Evolutionary conservation across 306 rosid genomes (phyloP).

Genomic region (Corylus avellana): DNA sequence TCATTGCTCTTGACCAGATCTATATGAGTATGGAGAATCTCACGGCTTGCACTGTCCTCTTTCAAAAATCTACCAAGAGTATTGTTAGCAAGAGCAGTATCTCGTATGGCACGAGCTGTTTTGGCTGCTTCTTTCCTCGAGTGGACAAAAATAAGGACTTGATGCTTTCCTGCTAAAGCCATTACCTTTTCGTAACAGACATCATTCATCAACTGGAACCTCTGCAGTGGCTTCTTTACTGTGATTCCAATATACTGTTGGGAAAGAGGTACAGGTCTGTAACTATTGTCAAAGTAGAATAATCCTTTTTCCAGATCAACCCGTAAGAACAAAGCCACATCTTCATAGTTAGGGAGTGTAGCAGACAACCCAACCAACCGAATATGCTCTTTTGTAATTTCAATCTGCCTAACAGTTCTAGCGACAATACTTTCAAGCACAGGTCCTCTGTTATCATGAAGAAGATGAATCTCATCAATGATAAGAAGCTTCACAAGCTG

Average conservation of each 20-base stretch:
- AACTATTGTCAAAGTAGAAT: conserved; percentile 85
- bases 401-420: conserved; percentile 93
- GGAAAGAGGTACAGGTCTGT: conserved; percentile 92
- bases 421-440: conserved; percentile 97
- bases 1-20: too few species aligned
- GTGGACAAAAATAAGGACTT: background rate
- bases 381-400: conserved; percentile 83
- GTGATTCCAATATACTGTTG: conserved; percentile 91
- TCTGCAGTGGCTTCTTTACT: conserved; percentile 93
- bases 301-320: conserved; percentile 72
- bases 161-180: too few species aligned
- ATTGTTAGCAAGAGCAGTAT: conserved; percentile 88
- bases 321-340: conserved; percentile 87
- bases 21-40: too few species aligned
- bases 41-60: too few species aligned
- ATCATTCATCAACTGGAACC: conserved; percentile 87
- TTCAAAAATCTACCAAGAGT: conserved; percentile 26
- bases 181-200: too few species aligned
- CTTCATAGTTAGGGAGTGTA: conserved; percentile 48
- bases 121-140: conserved; percentile 96
- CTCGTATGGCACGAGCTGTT: conserved; percentile 98
- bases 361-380: too few species aligned
- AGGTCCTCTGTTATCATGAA: conserved; percentile 39
- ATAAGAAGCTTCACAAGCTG: too few species aligned
- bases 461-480: too few species aligned